A percentile compares a stretch with the other conserved stretches of the same genome.
These are phyloP conservation scores for Pseudogymnoascus sp. DNA, from an alignment of 2,329 filamentous ascomycete genomes.

Conservation along the genomic window DNA sequence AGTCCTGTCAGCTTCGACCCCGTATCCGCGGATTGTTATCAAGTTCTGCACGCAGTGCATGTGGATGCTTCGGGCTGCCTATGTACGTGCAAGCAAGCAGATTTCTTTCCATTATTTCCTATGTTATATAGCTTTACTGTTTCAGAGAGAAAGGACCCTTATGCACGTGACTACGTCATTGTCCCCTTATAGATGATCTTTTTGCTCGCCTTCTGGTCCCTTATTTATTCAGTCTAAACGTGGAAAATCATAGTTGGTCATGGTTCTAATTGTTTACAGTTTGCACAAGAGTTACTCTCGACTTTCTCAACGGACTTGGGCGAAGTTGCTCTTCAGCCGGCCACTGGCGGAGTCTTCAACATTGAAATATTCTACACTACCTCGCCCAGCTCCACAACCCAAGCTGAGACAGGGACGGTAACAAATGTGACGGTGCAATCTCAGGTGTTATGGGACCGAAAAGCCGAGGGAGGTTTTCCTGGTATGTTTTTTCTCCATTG, in stretches of 20 bases:
- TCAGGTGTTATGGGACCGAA: slow-evolving; percentile 77
- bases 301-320: slow-evolving; percentile 80
- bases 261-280: slow-evolving; percentile 41
- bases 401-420: slow-evolving; percentile 10
- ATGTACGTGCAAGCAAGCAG: slow-evolving; percentile 46
- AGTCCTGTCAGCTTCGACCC: slow-evolving; percentile 18
- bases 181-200: not conserved
- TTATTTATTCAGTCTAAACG: not conserved
- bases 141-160: not conserved
- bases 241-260: not conserved
- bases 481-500: slow-evolving; percentile 33
- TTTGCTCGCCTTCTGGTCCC: slow-evolving; percentile 8
- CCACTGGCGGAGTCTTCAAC: slow-evolving; percentile 74
- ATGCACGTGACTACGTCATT: not conserved
- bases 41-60: slow-evolving; percentile 90
- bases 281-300: slow-evolving; percentile 87
- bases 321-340: slow-evolving; percentile 79
- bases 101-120: not conserved
- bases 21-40: slow-evolving; percentile 71
- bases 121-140: not conserved
- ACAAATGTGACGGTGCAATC: slow-evolving; percentile 23
- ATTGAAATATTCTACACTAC: slow-evolving; percentile 50
- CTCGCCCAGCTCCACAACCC: slow-evolving; percentile 20
- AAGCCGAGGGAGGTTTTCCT: slow-evolving; percentile 79
- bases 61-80: slow-evolving; percentile 82